Evolutionary conservation across 139 green algal genomes (phyloP), one percentile per base, ranked within the genome.

Genomic region (Chlamydomonas asymmetrica): DNA sequence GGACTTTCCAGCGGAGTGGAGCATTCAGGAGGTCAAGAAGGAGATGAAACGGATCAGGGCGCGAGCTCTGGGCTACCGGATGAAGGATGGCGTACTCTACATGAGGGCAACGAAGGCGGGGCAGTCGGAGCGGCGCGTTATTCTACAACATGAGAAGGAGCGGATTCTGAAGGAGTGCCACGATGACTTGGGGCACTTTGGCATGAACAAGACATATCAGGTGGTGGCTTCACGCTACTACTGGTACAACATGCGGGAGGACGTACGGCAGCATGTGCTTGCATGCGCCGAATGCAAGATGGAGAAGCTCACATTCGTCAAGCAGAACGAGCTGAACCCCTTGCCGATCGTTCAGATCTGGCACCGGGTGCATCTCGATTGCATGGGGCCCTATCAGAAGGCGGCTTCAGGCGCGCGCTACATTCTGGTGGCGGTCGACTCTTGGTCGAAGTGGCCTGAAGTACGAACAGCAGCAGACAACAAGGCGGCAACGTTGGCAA

Each of bases 391-490:
- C 3, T 49, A 29, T 9, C 54, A 48, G 3, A 23, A 32, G 0
- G 62, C 66, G 1, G 25, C 32, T 0, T 23, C 34, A 1, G 48
- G 66, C 20, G 49, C 35, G 32, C 34, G 9, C 2, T 73, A 49
- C 66, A 22, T 73, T 3, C 48, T 63, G 32, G 5, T 73, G 2
- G 32, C 32, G 1, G 34, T 73, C 18, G 66, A 73, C 34, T 10
- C 3, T 22, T 73, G 66, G 66, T 63, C 48, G 5, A 73, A 73
- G 66, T 73, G 48, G 48, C 32, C 34, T 1, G 66, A 73, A 41
- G 66, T 73, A 31, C 34, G 66, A 2, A 23, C 34, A 1, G 5
- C 62, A 6, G 48, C 66, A 4, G 10, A 23, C 48, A 73, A 73
- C 9, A 16, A 37, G 4, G 45, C 66, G 4, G 35, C 1, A 7